Percentiles rank a stretch among this genome's conserved stretches.
Conservation (phyloP, 1,284 basidiomycete genomes). For the Prillingera fragicola region DNA sequence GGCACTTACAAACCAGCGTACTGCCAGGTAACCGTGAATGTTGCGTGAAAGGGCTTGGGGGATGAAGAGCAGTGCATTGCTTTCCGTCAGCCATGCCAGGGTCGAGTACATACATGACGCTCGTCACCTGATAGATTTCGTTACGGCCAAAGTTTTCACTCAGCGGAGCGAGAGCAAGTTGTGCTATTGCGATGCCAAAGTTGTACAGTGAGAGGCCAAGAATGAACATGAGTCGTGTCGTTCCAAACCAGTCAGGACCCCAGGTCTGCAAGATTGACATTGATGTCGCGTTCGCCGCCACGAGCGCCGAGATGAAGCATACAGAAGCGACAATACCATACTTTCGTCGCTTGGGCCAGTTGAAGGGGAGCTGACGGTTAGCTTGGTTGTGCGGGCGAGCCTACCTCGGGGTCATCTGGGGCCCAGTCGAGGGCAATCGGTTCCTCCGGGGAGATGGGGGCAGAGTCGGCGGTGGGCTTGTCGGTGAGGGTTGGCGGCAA, state of each 20-base stretch:
- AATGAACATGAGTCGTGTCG: slow-evolving; percentile 22
- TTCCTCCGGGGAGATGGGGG: slow-evolving; percentile 23
- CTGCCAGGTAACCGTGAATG: slow-evolving; percentile 30
- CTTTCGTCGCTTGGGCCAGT: slow-evolving; percentile 30
- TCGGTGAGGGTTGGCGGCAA: too few relatives aligned
- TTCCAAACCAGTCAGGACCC: slow-evolving; percentile 27
- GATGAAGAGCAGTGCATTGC: slow-evolving; percentile 29
- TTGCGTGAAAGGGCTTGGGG: slow-evolving; percentile 37
- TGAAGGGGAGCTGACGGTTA: slow-evolving; percentile 36
- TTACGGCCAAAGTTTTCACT: slow-evolving; percentile 39
- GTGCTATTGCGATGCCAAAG: slow-evolving; percentile 31
- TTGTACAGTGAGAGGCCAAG: slow-evolving; percentile 26
- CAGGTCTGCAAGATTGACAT: slow-evolving; percentile 22
- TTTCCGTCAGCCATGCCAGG: not conserved
- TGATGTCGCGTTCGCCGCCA: slow-evolving; percentile 23
- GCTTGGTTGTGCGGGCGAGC: slow-evolving; percentile 1
- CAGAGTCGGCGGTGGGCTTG: too few relatives aligned
- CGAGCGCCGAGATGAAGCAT: slow-evolving; percentile 24
- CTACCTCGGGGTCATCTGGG: slow-evolving; percentile 31
- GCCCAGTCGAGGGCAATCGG: slow-evolving; percentile 38
- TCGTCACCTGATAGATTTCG: slow-evolving; percentile 34
- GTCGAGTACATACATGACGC: slow-evolving; percentile 1
- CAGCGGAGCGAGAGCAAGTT: slow-evolving; percentile 36
- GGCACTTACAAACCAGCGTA: slow-evolving; percentile 35
- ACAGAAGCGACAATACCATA: slow-evolving; percentile 20